These are phyloP conservation scores for Mrakia hoshinonis DNA, from an alignment of 768 basidiomycete genomes.

Conservation along the genomic window DNA sequence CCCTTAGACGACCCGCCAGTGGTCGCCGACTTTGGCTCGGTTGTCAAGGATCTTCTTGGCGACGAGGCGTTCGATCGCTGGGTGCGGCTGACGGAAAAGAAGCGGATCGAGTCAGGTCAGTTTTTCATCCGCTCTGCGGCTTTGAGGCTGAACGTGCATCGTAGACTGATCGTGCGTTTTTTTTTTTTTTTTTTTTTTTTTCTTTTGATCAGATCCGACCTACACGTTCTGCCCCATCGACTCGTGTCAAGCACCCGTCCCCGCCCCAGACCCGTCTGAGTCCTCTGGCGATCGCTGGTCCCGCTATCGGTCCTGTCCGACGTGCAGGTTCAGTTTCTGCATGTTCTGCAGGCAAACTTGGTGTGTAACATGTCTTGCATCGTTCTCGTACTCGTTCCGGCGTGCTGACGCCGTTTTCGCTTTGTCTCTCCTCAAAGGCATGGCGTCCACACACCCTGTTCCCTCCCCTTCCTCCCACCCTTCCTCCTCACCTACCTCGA, in stretches of 20 bases:
- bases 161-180: background rate
- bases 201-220: slow-evolving; percentile 54
- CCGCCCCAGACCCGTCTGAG: slow-evolving; percentile 46
- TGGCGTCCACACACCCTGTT: slow-evolving; percentile 64
- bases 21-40: slow-evolving; percentile 42
- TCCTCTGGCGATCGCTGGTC: slow-evolving; percentile 44
- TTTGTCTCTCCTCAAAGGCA: slow-evolving; percentile 52
- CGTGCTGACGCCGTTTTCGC: background rate
- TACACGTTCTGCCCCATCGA: slow-evolving; percentile 71
- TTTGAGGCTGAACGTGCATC: too few species aligned
- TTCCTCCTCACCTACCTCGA: slow-evolving; percentile 42
- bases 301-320: slow-evolving; percentile 59
- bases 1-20: background rate
- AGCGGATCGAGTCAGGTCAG: slow-evolving; percentile 61
- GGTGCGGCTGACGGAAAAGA: slow-evolving; percentile 67
- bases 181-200: background rate
- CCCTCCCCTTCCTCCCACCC: slow-evolving; percentile 44
- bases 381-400: background rate
- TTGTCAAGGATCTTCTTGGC: slow-evolving; percentile 35
- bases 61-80: slow-evolving; percentile 60
- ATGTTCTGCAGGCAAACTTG: slow-evolving; percentile 72
- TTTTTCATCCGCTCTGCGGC: too few species aligned
- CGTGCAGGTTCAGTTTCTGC: slow-evolving; percentile 72
- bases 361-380: slow-evolving; percentile 41
- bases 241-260: slow-evolving; percentile 71